Percentiles rank a stretch among this genome's conserved stretches.
These are phyloP conservation scores for Pelargonium cotyledonis DNA, from an alignment of 441 rosid genomes.

Conservation along the genomic window DNA sequence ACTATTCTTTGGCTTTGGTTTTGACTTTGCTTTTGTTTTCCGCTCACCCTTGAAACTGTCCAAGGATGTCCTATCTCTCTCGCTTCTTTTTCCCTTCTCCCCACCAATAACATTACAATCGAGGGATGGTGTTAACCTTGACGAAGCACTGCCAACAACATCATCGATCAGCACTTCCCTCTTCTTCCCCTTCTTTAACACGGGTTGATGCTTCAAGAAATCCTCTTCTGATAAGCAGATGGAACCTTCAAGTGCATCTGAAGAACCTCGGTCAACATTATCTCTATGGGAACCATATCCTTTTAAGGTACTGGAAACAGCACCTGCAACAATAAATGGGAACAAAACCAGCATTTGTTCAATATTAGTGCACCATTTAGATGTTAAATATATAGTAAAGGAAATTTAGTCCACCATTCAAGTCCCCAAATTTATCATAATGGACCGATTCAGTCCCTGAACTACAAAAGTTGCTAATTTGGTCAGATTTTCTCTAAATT, in stretches of 20 bases:
- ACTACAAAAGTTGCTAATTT: background rate
- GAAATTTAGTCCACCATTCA: background rate
- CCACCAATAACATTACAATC: slow-evolving; percentile 29
- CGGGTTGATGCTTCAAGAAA: slow-evolving; percentile 32
- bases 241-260: slow-evolving; percentile 15
- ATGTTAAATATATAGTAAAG: background rate
- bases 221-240: slow-evolving; percentile 21
- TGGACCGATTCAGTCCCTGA: background rate
- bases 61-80: slow-evolving; percentile 39
- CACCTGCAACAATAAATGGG: slow-evolving; percentile 26
- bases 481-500: background rate
- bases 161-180: slow-evolving; percentile 49
- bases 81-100: slow-evolving; percentile 59
- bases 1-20: slow-evolving; percentile 46
- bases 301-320: slow-evolving; percentile 22
- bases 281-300: slow-evolving; percentile 18
- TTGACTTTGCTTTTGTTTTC: slow-evolving; percentile 47
- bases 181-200: slow-evolving; percentile 42
- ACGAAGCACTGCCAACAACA: slow-evolving; percentile 37
- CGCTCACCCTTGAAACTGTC: slow-evolving; percentile 37
- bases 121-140: slow-evolving; percentile 31
- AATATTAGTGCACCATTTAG: background rate
- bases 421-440: background rate
- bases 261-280: slow-evolving; percentile 23
- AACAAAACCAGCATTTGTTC: background rate